phyloP scores from a whole-genome alignment of 1,139 yeast species.

The Diutina sp. region DNA sequence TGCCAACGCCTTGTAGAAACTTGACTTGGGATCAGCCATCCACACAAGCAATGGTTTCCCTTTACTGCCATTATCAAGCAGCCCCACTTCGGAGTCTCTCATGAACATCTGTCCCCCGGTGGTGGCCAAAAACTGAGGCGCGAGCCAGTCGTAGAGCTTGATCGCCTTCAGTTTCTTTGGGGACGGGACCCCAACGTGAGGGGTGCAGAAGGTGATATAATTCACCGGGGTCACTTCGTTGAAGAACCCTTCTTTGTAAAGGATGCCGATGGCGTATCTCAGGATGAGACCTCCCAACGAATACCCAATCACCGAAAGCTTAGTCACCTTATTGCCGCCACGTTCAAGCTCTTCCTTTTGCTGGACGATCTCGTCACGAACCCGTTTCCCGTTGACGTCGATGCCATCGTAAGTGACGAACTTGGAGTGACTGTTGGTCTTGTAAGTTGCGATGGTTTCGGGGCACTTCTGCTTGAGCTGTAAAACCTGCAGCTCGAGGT shows the following conservation, averaged over 20 bases:
- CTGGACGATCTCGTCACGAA: constrained; percentile 49
- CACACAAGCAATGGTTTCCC: constrained; percentile 41
- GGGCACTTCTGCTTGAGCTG: constrained; percentile 8
- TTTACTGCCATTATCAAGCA: neutral
- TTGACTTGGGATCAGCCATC: constrained; percentile 52
- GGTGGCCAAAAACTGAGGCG: constrained; percentile 52
- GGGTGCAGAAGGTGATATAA: constrained; percentile 67
- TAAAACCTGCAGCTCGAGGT: constrained; percentile 31
- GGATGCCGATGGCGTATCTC: constrained; percentile 64
- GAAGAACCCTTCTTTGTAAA: constrained; percentile 43
- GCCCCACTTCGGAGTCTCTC: constrained; percentile 22
- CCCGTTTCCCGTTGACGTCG: constrained; percentile 71
- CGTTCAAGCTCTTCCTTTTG: constrained; percentile 25
- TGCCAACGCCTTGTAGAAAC: constrained; percentile 43
- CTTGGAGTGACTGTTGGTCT: constrained; percentile 50
- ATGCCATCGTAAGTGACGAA: constrained; percentile 77
- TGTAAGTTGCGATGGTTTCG: constrained; percentile 34
- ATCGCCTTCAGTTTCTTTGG: constrained; percentile 24
- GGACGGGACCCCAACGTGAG: constrained; percentile 69
- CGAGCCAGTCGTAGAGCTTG: constrained; percentile 41
- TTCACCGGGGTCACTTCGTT: constrained; percentile 36
- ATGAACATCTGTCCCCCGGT: constrained; percentile 67
- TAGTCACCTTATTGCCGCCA: constrained; percentile 21
- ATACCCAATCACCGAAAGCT: constrained; percentile 65
- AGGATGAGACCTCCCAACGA: constrained; percentile 75